These are phyloP conservation scores for Fusarium sp. DNA, from an alignment of 2,329 filamentous ascomycete genomes.

Conservation along the genomic window DNA sequence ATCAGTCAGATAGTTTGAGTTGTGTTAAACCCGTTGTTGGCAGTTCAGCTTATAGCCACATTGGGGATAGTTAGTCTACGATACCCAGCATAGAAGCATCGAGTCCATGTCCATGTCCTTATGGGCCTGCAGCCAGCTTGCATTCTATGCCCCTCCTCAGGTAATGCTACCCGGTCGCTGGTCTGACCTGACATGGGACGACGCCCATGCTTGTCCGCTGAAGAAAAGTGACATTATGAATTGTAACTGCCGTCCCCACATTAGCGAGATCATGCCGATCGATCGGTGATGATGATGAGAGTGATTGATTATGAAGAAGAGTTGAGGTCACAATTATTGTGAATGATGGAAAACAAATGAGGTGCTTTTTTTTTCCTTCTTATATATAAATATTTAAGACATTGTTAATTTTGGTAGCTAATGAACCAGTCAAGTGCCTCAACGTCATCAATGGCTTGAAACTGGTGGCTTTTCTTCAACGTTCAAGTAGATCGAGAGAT, in stretches of 20 bases:
- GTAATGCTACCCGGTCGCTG: neutral
- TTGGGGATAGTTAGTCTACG: slow-evolving; percentile 33
- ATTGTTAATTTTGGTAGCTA: neutral
- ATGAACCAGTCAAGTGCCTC: neutral
- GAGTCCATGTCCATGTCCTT: slow-evolving; percentile 15
- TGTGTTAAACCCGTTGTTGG: slow-evolving; percentile 15
- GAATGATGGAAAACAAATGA: neutral
- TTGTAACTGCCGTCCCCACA: slow-evolving; percentile 36
- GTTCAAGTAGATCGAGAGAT: slow-evolving; percentile 26
- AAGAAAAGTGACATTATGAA: slow-evolving; percentile 33
- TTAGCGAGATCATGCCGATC: slow-evolving; percentile 16
- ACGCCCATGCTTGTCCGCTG: slow-evolving; percentile 23
- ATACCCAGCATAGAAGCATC: slow-evolving; percentile 35
- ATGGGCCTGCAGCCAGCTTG: neutral
- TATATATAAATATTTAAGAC: neutral
- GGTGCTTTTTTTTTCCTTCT: neutral
- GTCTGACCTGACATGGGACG: slow-evolving; percentile 9
- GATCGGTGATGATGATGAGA: slow-evolving; percentile 25
- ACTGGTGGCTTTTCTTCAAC: slow-evolving; percentile 12
- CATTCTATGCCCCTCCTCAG: slow-evolving; percentile 22
- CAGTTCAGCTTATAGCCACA: slow-evolving; percentile 11
- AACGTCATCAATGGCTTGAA: slow-evolving; percentile 1
- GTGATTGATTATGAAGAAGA: neutral
- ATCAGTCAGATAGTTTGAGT: slow-evolving; percentile 18
- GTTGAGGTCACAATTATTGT: neutral